Base-by-base conservation (phyloP, 106 monocot species). In the Dendrobium chrysotoxum region DNA sequence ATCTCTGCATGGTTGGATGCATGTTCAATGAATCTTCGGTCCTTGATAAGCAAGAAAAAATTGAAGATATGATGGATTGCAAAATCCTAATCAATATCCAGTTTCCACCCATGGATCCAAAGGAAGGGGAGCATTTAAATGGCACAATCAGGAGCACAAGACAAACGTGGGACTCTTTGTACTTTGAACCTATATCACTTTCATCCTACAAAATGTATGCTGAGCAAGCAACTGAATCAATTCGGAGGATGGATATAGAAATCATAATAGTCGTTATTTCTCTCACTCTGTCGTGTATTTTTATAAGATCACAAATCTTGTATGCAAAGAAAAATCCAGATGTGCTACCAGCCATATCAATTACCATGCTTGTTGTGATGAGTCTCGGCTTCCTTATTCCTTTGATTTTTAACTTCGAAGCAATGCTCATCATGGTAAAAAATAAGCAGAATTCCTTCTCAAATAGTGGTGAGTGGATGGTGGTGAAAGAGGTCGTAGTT, bases 1-100 rank as follows among this genome's bases (percentile, higher is more conserved):
- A 11, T 13, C 82, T 95, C 21, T 92, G 90, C 80, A 74, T 95
- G 90, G 39, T 88, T 1, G 92, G 90, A 18, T 95, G 95, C 10
- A n/a, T 79, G 16, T 71, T 18, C 25, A 8, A 2, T 77, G 30
- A 6, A 28, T n/a, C 46, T 13, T 25, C 50, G 2, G 5, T 68
- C 9, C 17, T 38, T 75, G 67, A 7, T n/a, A n/a, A n/a, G n/a
- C n/a, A n/a, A n/a, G n/a, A n/a, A n/a, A n/a, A n/a, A n/a, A n/a
- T n/a, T n/a, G 25, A 70, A 72, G 39, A 73, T 65, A 58, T 57
- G 0, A 74, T 77, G 58, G 95, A 95, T 61, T 95, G 95, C 39
- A 79, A 79, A 21, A 54, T 91, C 45, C 38, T 84, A 5, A 89
- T 95, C 17, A 81, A 83, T 5, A n/a, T 91, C 26, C 87, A 89